phyloP scores from a whole-genome alignment of 192 early-diverging fungal genomes.

The Bifiguratus adelaidae region DNA sequence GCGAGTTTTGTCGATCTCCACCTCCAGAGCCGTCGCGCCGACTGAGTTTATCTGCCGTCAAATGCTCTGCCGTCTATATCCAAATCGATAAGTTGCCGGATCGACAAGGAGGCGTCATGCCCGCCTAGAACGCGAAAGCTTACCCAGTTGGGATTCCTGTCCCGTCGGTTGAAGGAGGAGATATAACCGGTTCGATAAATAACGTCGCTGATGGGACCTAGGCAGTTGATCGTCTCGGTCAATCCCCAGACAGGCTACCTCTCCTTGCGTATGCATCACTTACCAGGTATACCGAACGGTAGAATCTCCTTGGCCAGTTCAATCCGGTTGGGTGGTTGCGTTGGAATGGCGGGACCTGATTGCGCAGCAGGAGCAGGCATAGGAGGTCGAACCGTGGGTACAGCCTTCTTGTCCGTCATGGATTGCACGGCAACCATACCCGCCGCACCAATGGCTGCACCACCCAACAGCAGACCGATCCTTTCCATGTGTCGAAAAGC shows the following conservation, averaged over 20 bases:
- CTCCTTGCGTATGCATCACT: not conserved
- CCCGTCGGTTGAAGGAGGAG: slow-evolving; percentile 63
- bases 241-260: not conserved
- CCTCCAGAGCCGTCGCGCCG: slow-evolving; percentile 35
- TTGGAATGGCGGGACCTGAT: not conserved
- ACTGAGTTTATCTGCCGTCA: slow-evolving; percentile 48
- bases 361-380: not conserved
- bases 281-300: slow-evolving; percentile 25
- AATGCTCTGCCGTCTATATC: slow-evolving; percentile 50
- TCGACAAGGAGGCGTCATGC: not conserved
- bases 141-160: slow-evolving; percentile 69
- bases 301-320: slow-evolving; percentile 20
- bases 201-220: slow-evolving; percentile 70
- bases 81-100: not conserved
- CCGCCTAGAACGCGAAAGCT: not conserved
- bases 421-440: slow-evolving; percentile 17
- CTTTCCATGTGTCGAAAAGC: slow-evolving; percentile 1
- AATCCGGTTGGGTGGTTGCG: slow-evolving; percentile 1
- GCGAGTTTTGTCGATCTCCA: slow-evolving; percentile 53
- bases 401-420: slow-evolving; percentile 6
- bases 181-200: slow-evolving; percentile 59
- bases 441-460: slow-evolving; percentile 24
- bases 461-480: slow-evolving; percentile 20
- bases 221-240: not conserved
- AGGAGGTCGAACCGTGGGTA: not conserved